Evolutionary conservation across 2,329 filamentous ascomycete species (phyloP), one percentile per base, ranked within the genome.

Genomic region (Curvularia verruculosa): DNA sequence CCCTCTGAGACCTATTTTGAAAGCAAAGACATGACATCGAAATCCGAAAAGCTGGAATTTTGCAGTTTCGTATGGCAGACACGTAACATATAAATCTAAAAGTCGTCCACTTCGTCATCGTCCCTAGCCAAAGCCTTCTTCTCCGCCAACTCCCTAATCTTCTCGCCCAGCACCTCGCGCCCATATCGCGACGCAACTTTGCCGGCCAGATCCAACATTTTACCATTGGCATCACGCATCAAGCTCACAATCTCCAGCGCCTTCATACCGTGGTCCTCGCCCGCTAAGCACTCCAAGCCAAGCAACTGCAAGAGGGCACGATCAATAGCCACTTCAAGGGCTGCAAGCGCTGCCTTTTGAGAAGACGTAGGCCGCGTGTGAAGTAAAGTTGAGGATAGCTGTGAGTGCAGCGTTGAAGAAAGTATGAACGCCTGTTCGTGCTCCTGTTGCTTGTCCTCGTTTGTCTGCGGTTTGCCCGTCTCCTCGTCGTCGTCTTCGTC

Each of bases 241-340:
- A 99, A 81, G 60, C 85, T 83, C 28, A 96, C 95, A 69, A 98
- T 85, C 78, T 99, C 96, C 34, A 99, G 81, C 0, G 94, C 94
- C 65, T 94, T 92, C 92, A 97, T 97, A 5, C 93, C 94, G 28
- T 90, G 84, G 61, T 98, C 93, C 75, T 99, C 95, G 43, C 92
- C 92, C 65, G 95, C 91, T 58, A 92, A 87, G 75, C 95, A 99
- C 80, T 98, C 95, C 6, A 89, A 81, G 2, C 91, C 93, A 71
- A 99, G 82, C 74, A 98, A 84, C 80, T 97, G 92, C 62, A 99
- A 81, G 49, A 99, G 81, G 41, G 89, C 87, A 80, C 96, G 96
- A 80, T 99, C 93, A 36, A 96, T 86, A 43, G 96, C 91, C 43
- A 96, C 80, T 75, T 96, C 91, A 53, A 92, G 83, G 37, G 86